These are phyloP conservation scores for Pelargonium nanum DNA, from an alignment of 345 rosid species.

Conservation along the genomic window DNA sequence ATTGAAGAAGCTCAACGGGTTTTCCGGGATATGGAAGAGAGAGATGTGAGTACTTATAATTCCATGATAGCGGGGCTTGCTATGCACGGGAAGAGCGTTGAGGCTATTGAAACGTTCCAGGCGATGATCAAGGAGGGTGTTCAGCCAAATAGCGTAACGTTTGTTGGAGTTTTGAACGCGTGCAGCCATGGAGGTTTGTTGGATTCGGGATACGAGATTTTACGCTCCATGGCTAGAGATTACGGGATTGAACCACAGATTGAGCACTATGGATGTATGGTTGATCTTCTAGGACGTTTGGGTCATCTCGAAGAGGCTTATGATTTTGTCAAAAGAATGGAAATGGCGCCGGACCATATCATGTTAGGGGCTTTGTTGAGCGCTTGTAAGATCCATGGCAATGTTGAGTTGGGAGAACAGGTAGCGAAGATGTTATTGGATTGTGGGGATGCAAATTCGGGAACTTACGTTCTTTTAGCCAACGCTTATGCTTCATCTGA, in stretches of 20 bases:
- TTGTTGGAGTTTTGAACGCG: conserved; percentile 47
- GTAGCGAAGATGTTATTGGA: conserved; percentile 31
- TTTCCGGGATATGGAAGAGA: conserved; percentile 32
- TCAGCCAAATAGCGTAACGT: conserved; percentile 38
- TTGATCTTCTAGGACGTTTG: conserved; percentile 53
- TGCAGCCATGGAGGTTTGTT: conserved; percentile 62
- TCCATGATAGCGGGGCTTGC: conserved; percentile 54
- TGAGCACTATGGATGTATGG: conserved; percentile 59
- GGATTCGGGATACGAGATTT: conserved; percentile 42
- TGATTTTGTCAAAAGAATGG: conserved; percentile 27
- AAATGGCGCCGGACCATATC: conserved; percentile 41
- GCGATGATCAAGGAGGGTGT: conserved; percentile 34
- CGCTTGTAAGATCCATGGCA: conserved; percentile 55
- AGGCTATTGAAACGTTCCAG: conserved; percentile 36
- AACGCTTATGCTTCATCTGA: conserved; percentile 42
- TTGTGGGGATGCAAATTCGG: conserved; percentile 38
- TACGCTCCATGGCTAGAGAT: conserved; percentile 39
- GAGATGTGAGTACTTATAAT: conserved; percentile 42
- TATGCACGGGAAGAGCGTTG: conserved; percentile 39
- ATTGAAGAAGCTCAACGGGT: conserved; percentile 31
- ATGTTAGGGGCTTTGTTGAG: conserved; percentile 52
- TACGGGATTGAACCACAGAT: conserved; percentile 37
- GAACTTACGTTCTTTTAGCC: conserved; percentile 40
- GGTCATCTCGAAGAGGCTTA: conserved; percentile 44
- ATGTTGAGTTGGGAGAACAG: conserved; percentile 34